These are phyloP conservation scores for Artemisia tridentata DNA, from an alignment of 129 eudicot species.

Conservation along the genomic window DNA sequence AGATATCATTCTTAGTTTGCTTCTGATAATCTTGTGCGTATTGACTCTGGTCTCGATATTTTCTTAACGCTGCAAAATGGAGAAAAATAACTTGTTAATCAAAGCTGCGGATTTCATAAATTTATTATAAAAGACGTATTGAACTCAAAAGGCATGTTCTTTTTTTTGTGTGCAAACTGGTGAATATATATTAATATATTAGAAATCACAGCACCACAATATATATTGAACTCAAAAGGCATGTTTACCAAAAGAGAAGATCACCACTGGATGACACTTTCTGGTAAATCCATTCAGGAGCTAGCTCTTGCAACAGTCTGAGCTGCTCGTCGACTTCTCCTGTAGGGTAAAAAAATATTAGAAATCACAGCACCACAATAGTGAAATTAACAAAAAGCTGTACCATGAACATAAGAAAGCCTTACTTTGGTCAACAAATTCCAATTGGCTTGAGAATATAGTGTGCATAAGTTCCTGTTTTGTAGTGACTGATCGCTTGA, in stretches of 20 bases:
- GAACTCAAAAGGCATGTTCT: background rate
- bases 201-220: too few relatives aligned
- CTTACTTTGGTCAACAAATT: conserved; percentile 72
- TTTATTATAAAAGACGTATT: background rate
- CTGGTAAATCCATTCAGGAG: conserved; percentile 73
- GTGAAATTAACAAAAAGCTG: background rate
- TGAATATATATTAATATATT: too few relatives aligned
- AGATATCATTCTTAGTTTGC: conserved; percentile 32
- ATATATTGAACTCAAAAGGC: too few relatives aligned
- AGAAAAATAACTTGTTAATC: background rate
- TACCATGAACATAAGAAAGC: background rate
- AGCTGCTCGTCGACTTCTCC: conserved; percentile 88
- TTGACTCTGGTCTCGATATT: conserved; percentile 42
- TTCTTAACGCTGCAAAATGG: conserved; percentile 59
- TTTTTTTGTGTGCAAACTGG: too few relatives aligned
- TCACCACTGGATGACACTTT: conserved; percentile 54
- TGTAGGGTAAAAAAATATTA: conserved; percentile 26
- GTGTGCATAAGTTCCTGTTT: conserved; percentile 72
- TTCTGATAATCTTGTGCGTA: conserved; percentile 63
- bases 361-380: background rate
- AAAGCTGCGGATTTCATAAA: background rate
- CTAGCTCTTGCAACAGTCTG: conserved; percentile 67
- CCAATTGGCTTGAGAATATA: conserved; percentile 49
- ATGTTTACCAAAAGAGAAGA: conserved; percentile 53
- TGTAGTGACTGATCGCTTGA: conserved; percentile 57